Evolutionary conservation across 2,329 filamentous ascomycete species (phyloP).

Genomic region (Purpureocillium lavendulum): DNA sequence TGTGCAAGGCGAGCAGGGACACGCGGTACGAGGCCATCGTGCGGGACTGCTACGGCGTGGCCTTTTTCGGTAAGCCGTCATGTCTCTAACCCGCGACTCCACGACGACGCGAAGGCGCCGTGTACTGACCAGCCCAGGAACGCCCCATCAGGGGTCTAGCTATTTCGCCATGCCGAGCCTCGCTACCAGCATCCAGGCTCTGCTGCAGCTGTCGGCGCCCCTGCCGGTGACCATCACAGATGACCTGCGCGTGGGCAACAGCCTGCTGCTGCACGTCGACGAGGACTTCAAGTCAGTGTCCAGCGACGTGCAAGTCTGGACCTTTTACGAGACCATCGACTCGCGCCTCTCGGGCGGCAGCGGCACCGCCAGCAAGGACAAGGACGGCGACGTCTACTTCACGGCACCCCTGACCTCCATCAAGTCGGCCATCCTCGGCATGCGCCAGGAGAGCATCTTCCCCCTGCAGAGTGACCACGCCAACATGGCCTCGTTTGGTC

Average conservation of each 20-base stretch:
- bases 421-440: slow-evolving; percentile 43
- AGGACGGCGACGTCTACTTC: slow-evolving; percentile 41
- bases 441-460: slow-evolving; percentile 42
- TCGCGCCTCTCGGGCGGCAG: slow-evolving; percentile 42
- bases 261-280: slow-evolving; percentile 38
- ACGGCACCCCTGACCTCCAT: slow-evolving; percentile 51
- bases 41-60: slow-evolving; percentile 50
- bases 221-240: slow-evolving; percentile 42
- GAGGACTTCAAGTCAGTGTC: slow-evolving; percentile 48
- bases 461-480: slow-evolving; percentile 47
- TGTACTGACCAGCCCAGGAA: slow-evolving; percentile 25
- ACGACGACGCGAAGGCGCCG: background rate
- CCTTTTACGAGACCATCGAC: slow-evolving; percentile 55
- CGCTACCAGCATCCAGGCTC: slow-evolving; percentile 41
- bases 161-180: slow-evolving; percentile 52
- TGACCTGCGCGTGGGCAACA: slow-evolving; percentile 41
- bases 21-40: slow-evolving; percentile 34
- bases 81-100: no score
- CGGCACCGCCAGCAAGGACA: background rate
- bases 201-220: slow-evolving; percentile 42
- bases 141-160: slow-evolving; percentile 54
- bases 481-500: slow-evolving; percentile 45
- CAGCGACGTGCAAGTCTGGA: slow-evolving; percentile 53
- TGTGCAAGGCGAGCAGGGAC: slow-evolving; percentile 36
- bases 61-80: slow-evolving; percentile 45